Evolutionary conservation across 2,329 filamentous ascomycete species (phyloP), one percentile per base, ranked within the genome.

Genomic region (Tolypocladium ovalisporum): DNA sequence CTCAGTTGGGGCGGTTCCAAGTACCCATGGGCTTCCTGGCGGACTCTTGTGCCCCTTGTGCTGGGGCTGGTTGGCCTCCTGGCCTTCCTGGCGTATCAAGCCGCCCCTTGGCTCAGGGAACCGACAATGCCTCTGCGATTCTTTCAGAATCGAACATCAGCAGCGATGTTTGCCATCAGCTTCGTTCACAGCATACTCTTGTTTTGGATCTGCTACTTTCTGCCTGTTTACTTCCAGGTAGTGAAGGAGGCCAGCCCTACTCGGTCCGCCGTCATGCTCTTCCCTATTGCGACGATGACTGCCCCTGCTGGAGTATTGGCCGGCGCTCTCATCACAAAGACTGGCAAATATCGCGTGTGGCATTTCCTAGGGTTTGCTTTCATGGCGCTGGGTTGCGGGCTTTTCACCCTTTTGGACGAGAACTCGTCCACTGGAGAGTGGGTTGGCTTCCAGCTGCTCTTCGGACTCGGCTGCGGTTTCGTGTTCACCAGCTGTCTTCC

Each of bases 201-300:
- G 13, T 57, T 56, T 3, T 55, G 37, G 37, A 36, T 58, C n/a
- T 57, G 53, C 24, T 75, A 72, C 63, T 78, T 78, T 58, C 60
- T 78, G 0, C 75, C 77, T 0, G 64, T 80, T 12, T 80, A 79
- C 63, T 80, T 79, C 60, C 76, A 80, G 55, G 71, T 67, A 3
- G 73, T 79, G 0, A 65, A 68, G 1, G 62, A 62, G 2, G 64
- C 68, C 4, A 55, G 34, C 19, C 52, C 42, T 2, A 40, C 22
- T 10, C 63, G 66, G 0, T 64, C 72, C 0, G 74, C 68, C 1
- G 62, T 74, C 32, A 58, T 66, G 36, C 39, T 73, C 3, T 65
- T 76, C 57, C 62, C 68, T 52, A 63, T 63, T 0, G 63, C 74
- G 17, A 59, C 67, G 0, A 56, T 67, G 0, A 62, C 66, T 6